These are phyloP conservation scores for Perkinsus marinus DNA, from an alignment of 169 alveolate genomes.

Conservation along the genomic window DNA sequence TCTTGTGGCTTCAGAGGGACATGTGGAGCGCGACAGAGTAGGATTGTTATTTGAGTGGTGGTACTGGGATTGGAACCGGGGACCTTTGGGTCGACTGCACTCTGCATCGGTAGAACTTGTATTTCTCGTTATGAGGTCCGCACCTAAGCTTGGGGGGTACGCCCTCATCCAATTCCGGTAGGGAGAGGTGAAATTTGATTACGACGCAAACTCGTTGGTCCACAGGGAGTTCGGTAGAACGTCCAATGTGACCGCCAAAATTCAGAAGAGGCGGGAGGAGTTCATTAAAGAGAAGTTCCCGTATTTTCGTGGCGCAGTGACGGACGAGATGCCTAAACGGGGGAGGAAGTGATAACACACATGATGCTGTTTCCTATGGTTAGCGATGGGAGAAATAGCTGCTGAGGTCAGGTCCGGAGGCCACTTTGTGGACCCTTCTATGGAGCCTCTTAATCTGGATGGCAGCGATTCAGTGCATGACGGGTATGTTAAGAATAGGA, in stretches of 20 bases:
- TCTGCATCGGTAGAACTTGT: too few relatives aligned
- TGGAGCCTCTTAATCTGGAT: not conserved
- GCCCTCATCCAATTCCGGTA: not conserved
- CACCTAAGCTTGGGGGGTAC: not conserved
- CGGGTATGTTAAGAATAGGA: not conserved
- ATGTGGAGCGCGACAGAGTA: too few relatives aligned
- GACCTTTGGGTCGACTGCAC: not conserved
- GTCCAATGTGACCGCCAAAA: not conserved
- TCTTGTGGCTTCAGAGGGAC: too few relatives aligned
- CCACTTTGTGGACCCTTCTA: not conserved
- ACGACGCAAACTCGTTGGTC: not conserved
- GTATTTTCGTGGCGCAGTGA: not conserved
- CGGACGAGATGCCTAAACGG: not conserved
- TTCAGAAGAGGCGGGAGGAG: not conserved
- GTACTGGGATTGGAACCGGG: not conserved
- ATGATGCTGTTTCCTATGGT: not conserved
- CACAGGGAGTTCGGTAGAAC: not conserved
- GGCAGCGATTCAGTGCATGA: not conserved
- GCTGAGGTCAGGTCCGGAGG: not conserved
- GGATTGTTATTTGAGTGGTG: not conserved
- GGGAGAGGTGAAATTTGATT: not conserved
- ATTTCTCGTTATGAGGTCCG: not conserved
- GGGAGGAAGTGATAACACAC: not conserved
- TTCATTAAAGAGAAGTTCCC: not conserved
- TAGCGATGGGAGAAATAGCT: too few relatives aligned